Conservation (phyloP, 805 yeast genomes). For the Lipomyces sp. region DNA sequence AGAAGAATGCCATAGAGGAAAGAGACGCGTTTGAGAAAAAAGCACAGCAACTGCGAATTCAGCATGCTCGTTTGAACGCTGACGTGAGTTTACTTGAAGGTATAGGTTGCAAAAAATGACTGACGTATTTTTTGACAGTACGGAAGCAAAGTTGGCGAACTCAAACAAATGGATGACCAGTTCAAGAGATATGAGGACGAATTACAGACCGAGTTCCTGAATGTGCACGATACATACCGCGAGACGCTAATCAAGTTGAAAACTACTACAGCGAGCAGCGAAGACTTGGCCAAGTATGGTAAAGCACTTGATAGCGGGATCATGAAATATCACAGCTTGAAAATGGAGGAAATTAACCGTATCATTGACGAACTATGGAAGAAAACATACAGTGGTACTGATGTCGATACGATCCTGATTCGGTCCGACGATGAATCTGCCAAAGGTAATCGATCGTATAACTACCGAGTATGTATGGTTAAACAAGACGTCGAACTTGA, state of each 20-base stretch:
- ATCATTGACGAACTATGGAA: slow-evolving; percentile 93
- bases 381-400: slow-evolving; percentile 91
- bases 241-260: slow-evolving; percentile 76
- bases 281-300: slow-evolving; percentile 79
- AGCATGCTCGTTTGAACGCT: slow-evolving; percentile 62
- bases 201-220: slow-evolving; percentile 69
- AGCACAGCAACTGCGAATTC: slow-evolving; percentile 55
- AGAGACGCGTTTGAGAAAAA: slow-evolving; percentile 65
- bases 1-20: slow-evolving; percentile 62
- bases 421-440: slow-evolving; percentile 70
- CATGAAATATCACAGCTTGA: slow-evolving; percentile 86
- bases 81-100: slow-evolving; percentile 38
- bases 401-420: slow-evolving; percentile 87
- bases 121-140: slow-evolving; percentile 43
- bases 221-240: slow-evolving; percentile 66
- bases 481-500: slow-evolving; percentile 91
- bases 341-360: slow-evolving; percentile 90
- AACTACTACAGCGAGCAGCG: slow-evolving; percentile 73
- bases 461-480: slow-evolving; percentile 71
- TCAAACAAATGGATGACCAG: slow-evolving; percentile 80
- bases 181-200: slow-evolving; percentile 60
- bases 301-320: slow-evolving; percentile 91
- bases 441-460: slow-evolving; percentile 47
- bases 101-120: slow-evolving; percentile 26
- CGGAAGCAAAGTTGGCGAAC: slow-evolving; percentile 83